phyloP scores from a whole-genome alignment of 2,329 filamentous ascomycete species.

The Colletotrichum coccodes region DNA sequence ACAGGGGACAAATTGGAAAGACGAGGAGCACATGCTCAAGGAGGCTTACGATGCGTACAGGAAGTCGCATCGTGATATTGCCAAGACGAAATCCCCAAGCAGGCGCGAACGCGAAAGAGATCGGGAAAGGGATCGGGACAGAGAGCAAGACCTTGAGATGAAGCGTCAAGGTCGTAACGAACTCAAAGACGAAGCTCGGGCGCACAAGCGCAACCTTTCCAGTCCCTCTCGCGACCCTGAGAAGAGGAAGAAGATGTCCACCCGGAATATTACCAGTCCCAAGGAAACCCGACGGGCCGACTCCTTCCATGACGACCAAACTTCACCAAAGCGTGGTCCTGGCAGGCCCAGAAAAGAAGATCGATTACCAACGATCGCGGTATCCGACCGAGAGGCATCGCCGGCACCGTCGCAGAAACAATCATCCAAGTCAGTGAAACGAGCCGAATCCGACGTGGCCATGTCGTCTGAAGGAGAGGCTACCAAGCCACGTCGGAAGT shows the following conservation, averaged over 20 bases:
- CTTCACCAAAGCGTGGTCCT: constrained; percentile 60
- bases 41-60: constrained; percentile 76
- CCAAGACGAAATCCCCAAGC: constrained; percentile 62
- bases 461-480: constrained; percentile 67
- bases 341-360: constrained; percentile 67
- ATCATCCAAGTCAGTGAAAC: constrained; percentile 56
- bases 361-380: constrained; percentile 54
- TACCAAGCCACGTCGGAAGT: constrained; percentile 69
- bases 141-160: constrained; percentile 53
- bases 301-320: constrained; percentile 58
- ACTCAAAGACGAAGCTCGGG: constrained; percentile 53
- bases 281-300: constrained; percentile 60
- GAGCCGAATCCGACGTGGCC: constrained; percentile 63
- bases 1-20: constrained; percentile 88
- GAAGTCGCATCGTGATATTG: constrained; percentile 58
- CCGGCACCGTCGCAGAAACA: constrained; percentile 59
- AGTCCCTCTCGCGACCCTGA: constrained; percentile 61
- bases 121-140: constrained; percentile 40
- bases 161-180: constrained; percentile 56
- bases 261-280: constrained; percentile 53
- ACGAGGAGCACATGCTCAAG: constrained; percentile 85
- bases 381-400: constrained; percentile 64
- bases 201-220: constrained; percentile 57
- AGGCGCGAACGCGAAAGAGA: constrained; percentile 50
- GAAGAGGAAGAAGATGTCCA: constrained; percentile 52